Percentiles rank a stretch among this genome's conserved stretches.
phyloP scores from a whole-genome alignment of 371 early-diverging fungal genomes.

The Rhizopus stolonifer region DNA sequence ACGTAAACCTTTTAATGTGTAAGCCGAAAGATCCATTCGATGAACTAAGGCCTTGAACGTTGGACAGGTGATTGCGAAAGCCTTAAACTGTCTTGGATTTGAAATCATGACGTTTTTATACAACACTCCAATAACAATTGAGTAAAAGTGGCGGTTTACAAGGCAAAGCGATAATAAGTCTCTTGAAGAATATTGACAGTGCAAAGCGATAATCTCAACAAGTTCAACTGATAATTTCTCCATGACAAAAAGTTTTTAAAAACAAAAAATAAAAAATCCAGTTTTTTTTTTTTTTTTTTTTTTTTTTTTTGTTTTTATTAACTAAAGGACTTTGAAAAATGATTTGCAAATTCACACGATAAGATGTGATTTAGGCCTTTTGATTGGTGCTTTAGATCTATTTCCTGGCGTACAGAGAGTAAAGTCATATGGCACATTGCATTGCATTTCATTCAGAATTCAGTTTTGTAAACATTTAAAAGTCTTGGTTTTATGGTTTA shows the following conservation, averaged over 20 bases:
- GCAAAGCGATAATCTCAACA: slow-evolving; percentile 24
- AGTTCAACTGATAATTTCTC: slow-evolving; percentile 29
- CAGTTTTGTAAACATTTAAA: no score
- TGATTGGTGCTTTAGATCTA: slow-evolving; percentile 12
- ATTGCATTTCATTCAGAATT: no score
- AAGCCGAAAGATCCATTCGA: slow-evolving; percentile 36
- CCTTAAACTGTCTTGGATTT: slow-evolving; percentile 28
- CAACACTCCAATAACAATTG: slow-evolving; percentile 15
- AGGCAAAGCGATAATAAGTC: slow-evolving; percentile 20
- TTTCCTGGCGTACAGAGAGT: no score
- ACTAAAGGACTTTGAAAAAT: no score
- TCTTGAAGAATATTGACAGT: slow-evolving; percentile 11
- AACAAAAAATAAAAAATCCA: slow-evolving; percentile 7
- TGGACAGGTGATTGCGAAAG: not conserved
- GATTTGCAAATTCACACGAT: slow-evolving; percentile 19
- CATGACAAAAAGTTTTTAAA: slow-evolving; percentile 10
- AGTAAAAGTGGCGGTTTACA: slow-evolving; percentile 23
- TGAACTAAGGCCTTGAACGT: slow-evolving; percentile 6
- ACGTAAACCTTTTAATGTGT: slow-evolving; percentile 38
- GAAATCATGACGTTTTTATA: slow-evolving; percentile 30
- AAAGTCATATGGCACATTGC: no score
- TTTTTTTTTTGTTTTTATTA: no score
- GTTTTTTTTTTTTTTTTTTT: not conserved
- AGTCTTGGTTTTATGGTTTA: no score
- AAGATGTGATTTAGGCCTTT: slow-evolving; percentile 1